Base-by-base conservation (phyloP, 306 rosid genomes). In the Ochetophila trinervis region DNA sequence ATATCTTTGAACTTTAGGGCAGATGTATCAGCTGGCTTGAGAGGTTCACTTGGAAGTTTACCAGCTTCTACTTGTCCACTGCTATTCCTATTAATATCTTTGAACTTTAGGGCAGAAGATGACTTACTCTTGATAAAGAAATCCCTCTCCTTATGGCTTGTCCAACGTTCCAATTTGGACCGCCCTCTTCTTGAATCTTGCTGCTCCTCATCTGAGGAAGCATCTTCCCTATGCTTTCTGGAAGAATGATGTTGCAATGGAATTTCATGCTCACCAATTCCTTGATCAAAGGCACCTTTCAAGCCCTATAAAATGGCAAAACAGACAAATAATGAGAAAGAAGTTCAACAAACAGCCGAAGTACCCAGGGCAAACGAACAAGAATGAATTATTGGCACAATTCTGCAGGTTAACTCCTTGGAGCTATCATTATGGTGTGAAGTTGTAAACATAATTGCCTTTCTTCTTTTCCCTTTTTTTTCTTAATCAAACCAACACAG, bases 141-240 rank as follows among this genome's bases (percentile, higher is more conserved):
- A 76, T 94, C 97, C 73, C 87, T 85, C 82, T 88, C 96, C 70
- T 82, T 79, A 62, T 94, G 95, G 75, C 99, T 94, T 18, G 97
- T 88, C 99, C 99, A 94, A 40, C 99, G 97, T 76, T 94, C 99
- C 82, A 94, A 82, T 73, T 94, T 94, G 63, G 99, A 86, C 47
- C 95, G 89, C 65, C 99, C 99, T 76, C 87, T 80, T 42, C 62
- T 80, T 63, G 84, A 81, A 76, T 88, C 95, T 55, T 73, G 84
- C 70, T 72, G 96, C 75, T 90, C 99, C 42, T 88, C 96, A 34
- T 88, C 99, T 45, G 86, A 80, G 53, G 94, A 86, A 47, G 62
- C 71, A 65, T 72, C 93, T 48, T 81, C 97, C 62, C 59, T 77
- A 36, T 66, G 91, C 72, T 80, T 90, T 74, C 73, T 82, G 74